Conservation (phyloP, 2,329 filamentous ascomycete species). For the Botrytis cinerea region DNA sequence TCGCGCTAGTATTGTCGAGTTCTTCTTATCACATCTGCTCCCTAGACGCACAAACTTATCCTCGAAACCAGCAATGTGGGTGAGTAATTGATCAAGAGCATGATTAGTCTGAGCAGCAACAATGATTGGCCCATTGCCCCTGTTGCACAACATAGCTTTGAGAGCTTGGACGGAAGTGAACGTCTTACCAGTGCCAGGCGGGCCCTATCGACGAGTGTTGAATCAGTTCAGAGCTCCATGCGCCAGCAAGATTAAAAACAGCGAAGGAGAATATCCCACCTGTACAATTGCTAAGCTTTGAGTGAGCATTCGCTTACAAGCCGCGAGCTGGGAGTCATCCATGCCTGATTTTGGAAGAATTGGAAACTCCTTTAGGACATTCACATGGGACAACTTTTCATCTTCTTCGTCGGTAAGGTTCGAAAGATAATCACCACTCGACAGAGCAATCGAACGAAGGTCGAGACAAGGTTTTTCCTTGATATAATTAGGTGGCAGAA, state of each 20-base stretch:
- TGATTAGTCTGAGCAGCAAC: slow-evolving; percentile 89
- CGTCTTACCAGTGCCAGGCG: slow-evolving; percentile 77
- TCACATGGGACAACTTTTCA: slow-evolving; percentile 47
- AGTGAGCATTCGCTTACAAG: slow-evolving; percentile 69
- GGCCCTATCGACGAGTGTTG: slow-evolving; percentile 51
- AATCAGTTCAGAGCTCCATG: not conserved
- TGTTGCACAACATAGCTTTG: slow-evolving; percentile 63
- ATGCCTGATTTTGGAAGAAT: slow-evolving; percentile 50
- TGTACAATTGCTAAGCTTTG: slow-evolving; percentile 76
- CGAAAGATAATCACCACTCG: not conserved
- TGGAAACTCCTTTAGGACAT: slow-evolving; percentile 60
- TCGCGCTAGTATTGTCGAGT: slow-evolving; percentile 62
- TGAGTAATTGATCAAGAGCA: slow-evolving; percentile 79
- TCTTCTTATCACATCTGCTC: slow-evolving; percentile 42
- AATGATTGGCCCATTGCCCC: slow-evolving; percentile 68
- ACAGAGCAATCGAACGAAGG: slow-evolving; percentile 18
- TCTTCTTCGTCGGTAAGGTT: slow-evolving; percentile 24
- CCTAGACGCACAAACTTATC: slow-evolving; percentile 61
- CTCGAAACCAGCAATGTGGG: slow-evolving; percentile 51
- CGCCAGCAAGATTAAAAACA: not conserved
- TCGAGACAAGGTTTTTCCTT: slow-evolving; percentile 25
- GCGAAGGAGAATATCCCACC: not conserved
- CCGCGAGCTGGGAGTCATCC: slow-evolving; percentile 70
- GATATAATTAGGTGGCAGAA: slow-evolving; percentile 23
- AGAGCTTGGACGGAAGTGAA: slow-evolving; percentile 75